Conservation (phyloP, 805 yeast genomes). For the Candida ascalaphidarum region DNA sequence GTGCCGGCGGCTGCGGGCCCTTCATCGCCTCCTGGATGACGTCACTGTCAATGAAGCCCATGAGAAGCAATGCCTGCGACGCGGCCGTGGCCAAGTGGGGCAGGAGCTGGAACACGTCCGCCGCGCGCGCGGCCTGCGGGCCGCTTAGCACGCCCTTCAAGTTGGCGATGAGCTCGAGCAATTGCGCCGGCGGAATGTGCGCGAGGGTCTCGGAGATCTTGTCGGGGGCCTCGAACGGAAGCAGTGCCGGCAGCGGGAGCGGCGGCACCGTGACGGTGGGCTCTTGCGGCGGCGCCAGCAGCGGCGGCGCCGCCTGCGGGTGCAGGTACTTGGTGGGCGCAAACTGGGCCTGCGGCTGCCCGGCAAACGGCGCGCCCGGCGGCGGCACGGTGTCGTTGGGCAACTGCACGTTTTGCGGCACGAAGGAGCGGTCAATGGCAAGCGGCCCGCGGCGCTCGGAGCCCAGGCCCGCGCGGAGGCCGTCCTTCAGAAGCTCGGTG, state of each 20-base stretch:
- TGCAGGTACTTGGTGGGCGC: too few relatives aligned
- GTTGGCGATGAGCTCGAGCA: conserved; percentile 61
- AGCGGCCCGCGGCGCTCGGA: conserved; percentile 34
- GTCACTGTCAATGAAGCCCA: conserved; percentile 67
- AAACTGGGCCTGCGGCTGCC: too few relatives aligned
- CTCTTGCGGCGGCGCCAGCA: conserved; percentile 11
- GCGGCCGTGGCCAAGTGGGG: conserved; percentile 57
- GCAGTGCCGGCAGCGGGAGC: conserved; percentile 41
- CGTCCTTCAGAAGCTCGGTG: conserved; percentile 57
- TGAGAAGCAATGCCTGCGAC: conserved; percentile 63
- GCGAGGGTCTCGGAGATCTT: conserved; percentile 54
- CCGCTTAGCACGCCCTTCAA: conserved; percentile 49
- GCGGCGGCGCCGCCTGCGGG: conserved; percentile 1
- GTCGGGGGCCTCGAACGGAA: conserved; percentile 44
- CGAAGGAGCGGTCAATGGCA: conserved; percentile 31
- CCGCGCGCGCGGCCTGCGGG: conserved; percentile 42
- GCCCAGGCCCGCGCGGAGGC: conserved; percentile 27
- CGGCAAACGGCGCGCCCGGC: too few relatives aligned
- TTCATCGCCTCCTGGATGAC: conserved; percentile 54
- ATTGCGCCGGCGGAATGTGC: conserved; percentile 59
- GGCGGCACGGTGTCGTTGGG: conserved; percentile 31
- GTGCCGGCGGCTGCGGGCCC: conserved; percentile 13
- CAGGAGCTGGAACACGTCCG: conserved; percentile 43
- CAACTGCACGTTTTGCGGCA: conserved; percentile 51
- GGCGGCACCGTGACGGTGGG: conserved; percentile 51